Evolutionary conservation across 2,329 filamentous ascomycete species (phyloP), one percentile per base, ranked within the genome.

Genomic region (Penicillium sp.): DNA sequence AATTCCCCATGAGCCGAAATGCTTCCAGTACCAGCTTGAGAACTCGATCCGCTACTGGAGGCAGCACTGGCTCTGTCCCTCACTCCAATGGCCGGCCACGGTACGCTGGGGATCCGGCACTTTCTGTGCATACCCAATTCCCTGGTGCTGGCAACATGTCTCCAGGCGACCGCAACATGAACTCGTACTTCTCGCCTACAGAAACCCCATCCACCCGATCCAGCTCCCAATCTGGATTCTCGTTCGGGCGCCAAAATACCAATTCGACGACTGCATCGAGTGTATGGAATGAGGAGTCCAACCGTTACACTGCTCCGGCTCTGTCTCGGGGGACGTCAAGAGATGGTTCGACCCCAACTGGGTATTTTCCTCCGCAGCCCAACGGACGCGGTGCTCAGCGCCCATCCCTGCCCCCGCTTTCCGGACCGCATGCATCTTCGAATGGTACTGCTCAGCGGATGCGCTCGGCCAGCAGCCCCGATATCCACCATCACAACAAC

Each of bases 381-480:
- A 87, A 85, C 68, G 84, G 86, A 47, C 75, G 77, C 66, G 58
- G 57, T 51, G 68, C 73, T 53, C 88, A 91, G 67, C 86, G 90
- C n/a, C 91, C 91, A 22, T 96, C 91, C 11, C 81, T 96, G 67
- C 90, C 90, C 45, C 89, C 86, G 17, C 88, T 91, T 83, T 82
- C 87, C 66, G 79, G 72, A 43, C 63, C 71, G 28, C 78, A 80
- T 61, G 76, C 82, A 64, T 76, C 84, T 69, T 78, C 86, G 67
- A 80, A 72, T 79, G 73, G 76, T 58, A 75, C 73, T 64, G 75
- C 88, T 63, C 88, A 91, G 73, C 85, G 92, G 66, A 89, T 91
- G 78, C 86, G 95, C 64, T 96, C 93, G 39, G 96, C 96, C 71
- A 98, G 94, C 78, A 97, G 93, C 63, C 94, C 95, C 7, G 93